A percentile compares a stretch with the other conserved stretches of the same genome.
Evolutionary conservation across 805 yeast species (phyloP).

Genomic region (Vanderwaltozyma tropicalis): DNA sequence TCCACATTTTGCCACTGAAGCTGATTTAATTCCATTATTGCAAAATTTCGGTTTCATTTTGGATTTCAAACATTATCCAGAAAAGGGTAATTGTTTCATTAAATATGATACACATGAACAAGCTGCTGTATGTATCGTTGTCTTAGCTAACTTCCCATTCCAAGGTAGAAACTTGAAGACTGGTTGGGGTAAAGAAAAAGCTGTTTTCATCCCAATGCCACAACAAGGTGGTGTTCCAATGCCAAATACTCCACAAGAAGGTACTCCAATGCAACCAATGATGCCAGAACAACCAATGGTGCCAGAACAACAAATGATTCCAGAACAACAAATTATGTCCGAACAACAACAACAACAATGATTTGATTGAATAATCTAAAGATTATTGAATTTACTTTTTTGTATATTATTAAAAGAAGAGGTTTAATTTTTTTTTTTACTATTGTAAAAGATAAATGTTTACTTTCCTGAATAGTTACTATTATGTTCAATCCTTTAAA

Average conservation of each 20-base stretch:
- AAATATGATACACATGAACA: slow-evolving; percentile 79
- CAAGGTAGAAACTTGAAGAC: slow-evolving; percentile 72
- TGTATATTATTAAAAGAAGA: too few species aligned
- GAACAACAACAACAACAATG: slow-evolving; percentile 3
- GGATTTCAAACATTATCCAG: slow-evolving; percentile 71
- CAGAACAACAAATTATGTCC: slow-evolving; percentile 3
- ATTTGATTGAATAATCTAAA: too few species aligned
- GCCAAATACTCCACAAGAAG: background rate
- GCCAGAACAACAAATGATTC: slow-evolving; percentile 1
- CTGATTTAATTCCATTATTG: slow-evolving; percentile 60
- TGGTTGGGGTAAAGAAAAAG: slow-evolving; percentile 75
- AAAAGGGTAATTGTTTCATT: slow-evolving; percentile 79
- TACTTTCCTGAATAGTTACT: too few species aligned
- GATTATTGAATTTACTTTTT: too few species aligned
- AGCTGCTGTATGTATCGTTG: slow-evolving; percentile 81
- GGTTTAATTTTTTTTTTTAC: too few species aligned
- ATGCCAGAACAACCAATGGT: slow-evolving; percentile 2
- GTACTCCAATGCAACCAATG: slow-evolving; percentile 2
- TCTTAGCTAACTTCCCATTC: slow-evolving; percentile 54
- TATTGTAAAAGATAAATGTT: too few species aligned
- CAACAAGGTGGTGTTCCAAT: slow-evolving; percentile 6
- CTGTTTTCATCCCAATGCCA: slow-evolving; percentile 24
- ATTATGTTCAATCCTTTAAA: too few species aligned
- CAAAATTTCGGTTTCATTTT: slow-evolving; percentile 76
- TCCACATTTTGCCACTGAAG: slow-evolving; percentile 64